Conservation (phyloP, 2,329 filamentous ascomycete genomes). For the Dothideomycetes sp. region DNA sequence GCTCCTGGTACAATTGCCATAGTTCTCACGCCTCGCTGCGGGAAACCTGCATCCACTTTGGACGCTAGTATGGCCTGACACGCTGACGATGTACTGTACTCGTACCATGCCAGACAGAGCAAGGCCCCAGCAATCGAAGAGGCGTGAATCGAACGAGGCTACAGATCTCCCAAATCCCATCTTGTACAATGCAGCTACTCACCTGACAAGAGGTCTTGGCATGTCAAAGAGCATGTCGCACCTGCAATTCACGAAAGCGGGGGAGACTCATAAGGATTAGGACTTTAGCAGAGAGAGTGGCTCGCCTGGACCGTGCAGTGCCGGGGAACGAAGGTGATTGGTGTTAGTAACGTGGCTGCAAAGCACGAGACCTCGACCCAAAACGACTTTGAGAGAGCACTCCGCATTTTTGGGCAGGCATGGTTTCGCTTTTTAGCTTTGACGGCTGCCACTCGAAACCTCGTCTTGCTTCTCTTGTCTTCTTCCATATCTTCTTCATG, state of each 20-base stretch:
- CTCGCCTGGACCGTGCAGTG: background rate
- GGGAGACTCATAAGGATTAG: background rate
- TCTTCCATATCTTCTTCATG: background rate
- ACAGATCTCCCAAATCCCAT: background rate
- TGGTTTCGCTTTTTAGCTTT: background rate
- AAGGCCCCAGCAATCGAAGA: background rate
- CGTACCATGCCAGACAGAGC: too few species aligned
- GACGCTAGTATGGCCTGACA: background rate
- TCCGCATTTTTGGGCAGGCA: background rate
- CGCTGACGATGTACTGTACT: too few species aligned
- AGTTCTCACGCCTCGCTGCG: background rate
- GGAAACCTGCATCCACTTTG: background rate
- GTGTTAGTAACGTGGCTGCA: background rate
- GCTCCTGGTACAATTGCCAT: too few species aligned
- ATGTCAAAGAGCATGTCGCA: too few species aligned
- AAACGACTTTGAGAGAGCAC: background rate
- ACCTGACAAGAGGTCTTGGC: too few species aligned
- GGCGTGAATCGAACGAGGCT: background rate
- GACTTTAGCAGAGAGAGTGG: background rate
- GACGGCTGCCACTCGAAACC: background rate
- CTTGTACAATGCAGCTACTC: too few species aligned
- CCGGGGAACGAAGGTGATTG: background rate
- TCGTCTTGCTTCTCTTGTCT: background rate
- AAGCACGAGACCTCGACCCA: background rate
- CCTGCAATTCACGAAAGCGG: background rate